These are phyloP conservation scores for Gastrodia elata DNA, from an alignment of 106 monocot genomes.

Conservation along the genomic window DNA sequence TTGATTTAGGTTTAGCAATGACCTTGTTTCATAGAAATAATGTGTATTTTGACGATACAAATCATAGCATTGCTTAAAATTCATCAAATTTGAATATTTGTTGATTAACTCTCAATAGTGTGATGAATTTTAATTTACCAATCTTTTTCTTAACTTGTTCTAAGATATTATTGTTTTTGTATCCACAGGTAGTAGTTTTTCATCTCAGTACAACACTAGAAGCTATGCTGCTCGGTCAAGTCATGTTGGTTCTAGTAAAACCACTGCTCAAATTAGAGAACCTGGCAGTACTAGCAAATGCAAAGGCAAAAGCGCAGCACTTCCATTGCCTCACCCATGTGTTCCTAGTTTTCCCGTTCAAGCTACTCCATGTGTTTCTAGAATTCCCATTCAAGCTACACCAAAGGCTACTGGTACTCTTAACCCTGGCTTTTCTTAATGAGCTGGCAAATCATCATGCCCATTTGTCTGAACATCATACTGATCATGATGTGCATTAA, in stretches of 20 bases:
- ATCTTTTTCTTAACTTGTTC: background rate
- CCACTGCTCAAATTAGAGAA: background rate
- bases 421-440: background rate
- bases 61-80: background rate
- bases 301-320: background rate
- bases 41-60: background rate
- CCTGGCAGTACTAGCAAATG: background rate
- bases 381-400: too few species aligned
- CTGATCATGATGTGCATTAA: background rate
- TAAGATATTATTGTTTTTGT: background rate
- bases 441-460: background rate
- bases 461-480: background rate
- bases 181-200: background rate
- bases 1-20: background rate
- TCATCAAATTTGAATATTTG: background rate
- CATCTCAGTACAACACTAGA: background rate
- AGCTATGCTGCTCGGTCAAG: background rate
- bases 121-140: background rate
- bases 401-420: background rate
- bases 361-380: too few species aligned
- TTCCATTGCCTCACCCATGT: background rate
- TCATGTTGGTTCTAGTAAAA: constrained; percentile 2
- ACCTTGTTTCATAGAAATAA: background rate
- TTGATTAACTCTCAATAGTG: background rate
- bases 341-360: background rate